phyloP scores from a whole-genome alignment of 352 stramenopile genomes.

The Phytopythium oedochilum region DNA sequence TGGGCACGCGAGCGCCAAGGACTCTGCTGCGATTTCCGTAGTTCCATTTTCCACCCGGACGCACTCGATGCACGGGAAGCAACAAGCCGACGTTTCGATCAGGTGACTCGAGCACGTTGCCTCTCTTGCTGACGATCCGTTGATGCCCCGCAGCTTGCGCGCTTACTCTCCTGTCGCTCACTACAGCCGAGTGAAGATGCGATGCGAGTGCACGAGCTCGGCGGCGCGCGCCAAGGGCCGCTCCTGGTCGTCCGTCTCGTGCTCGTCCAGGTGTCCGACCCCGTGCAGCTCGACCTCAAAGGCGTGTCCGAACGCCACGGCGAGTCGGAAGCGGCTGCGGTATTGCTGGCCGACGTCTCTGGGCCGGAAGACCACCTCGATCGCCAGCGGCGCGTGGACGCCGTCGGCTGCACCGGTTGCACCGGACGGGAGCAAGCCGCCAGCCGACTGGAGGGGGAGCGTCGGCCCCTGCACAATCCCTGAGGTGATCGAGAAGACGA shows the following conservation, averaged over 20 bases:
- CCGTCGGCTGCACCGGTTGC: not conserved
- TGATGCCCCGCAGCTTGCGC: too few relatives aligned
- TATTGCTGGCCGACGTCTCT: constrained; percentile 30
- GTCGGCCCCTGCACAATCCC: constrained; percentile 54
- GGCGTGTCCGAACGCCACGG: constrained; percentile 48
- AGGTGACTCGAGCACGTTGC: not conserved
- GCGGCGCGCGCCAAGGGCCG: constrained; percentile 30
- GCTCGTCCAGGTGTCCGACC: constrained; percentile 54
- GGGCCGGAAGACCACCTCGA: constrained; percentile 52
- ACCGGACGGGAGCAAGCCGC: constrained; percentile 30
- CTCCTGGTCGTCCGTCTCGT: constrained; percentile 40
- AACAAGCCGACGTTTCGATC: not conserved
- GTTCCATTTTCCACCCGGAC: not conserved
- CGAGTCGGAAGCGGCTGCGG: constrained; percentile 64
- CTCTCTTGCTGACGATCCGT: not conserved
- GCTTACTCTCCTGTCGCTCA: not conserved
- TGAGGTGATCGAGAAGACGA: constrained; percentile 37
- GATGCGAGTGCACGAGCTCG: constrained; percentile 40
- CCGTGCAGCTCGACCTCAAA: constrained; percentile 75
- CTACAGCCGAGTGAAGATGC: constrained; percentile 36
- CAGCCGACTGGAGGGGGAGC: constrained; percentile 42
- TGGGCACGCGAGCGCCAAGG: not conserved
- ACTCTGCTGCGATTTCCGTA: not conserved
- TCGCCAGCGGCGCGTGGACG: constrained; percentile 34
- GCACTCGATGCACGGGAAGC: not conserved